Evolutionary conservation across 352 stramenopile species (phyloP).

Genomic region (Phytophthora tentaculata): DNA sequence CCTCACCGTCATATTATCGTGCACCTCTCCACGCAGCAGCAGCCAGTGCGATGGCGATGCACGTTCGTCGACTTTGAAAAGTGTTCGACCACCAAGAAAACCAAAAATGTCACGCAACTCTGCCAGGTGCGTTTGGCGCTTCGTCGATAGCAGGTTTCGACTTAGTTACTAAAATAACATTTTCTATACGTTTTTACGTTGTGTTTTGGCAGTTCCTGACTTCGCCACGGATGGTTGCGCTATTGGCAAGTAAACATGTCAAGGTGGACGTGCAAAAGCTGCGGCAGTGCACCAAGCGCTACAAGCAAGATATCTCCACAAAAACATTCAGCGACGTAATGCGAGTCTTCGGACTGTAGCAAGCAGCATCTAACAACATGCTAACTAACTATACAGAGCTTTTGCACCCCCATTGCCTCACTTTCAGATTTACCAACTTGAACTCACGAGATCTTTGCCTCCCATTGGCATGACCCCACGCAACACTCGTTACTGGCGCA

Average conservation of each 20-base stretch:
- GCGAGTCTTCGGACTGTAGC: constrained; percentile 51
- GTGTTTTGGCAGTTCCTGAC: constrained; percentile 56
- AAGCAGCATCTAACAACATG: neutral
- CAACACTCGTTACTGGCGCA: constrained; percentile 53
- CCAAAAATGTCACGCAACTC: constrained; percentile 83
- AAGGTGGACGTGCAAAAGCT: constrained; percentile 47
- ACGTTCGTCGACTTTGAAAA: constrained; percentile 86
- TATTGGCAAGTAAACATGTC: constrained; percentile 54
- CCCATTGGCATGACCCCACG: constrained; percentile 55
- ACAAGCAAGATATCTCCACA: constrained; percentile 59
- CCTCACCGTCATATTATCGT: constrained; percentile 79
- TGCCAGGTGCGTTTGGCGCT: constrained; percentile 53
- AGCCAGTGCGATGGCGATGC: constrained; percentile 43
- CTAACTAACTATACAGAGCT: constrained; percentile 11
- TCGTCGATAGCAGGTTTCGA: neutral
- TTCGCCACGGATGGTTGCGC: constrained; percentile 61
- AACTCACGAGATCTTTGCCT: too few relatives aligned
- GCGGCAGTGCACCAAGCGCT: constrained; percentile 66
- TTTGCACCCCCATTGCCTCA: too few relatives aligned
- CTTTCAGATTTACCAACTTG: constrained; percentile 31
- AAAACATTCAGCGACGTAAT: constrained; percentile 51
- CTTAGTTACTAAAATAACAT: too few relatives aligned
- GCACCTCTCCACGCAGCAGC: constrained; percentile 22
- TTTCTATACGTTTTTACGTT: too few relatives aligned
- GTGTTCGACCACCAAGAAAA: constrained; percentile 64